phyloP scores from a whole-genome alignment of 192 early-diverging fungal species.

The Coemansia sp. region DNA sequence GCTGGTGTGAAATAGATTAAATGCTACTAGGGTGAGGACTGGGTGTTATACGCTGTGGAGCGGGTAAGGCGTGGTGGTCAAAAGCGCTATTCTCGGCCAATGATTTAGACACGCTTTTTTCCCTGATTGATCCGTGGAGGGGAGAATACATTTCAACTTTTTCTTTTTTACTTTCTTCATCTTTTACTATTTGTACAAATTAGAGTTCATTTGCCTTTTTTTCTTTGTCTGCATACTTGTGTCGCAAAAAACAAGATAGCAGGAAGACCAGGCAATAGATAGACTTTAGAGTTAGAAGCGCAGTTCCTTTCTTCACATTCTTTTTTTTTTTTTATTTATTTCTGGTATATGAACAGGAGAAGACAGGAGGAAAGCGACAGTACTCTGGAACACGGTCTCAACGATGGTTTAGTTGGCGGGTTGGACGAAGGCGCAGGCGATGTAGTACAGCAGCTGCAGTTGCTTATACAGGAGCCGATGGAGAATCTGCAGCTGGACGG shows the following conservation, averaged over 20 bases:
- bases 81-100: no score
- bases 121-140: not conserved
- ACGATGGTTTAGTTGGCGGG: not conserved
- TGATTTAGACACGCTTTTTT: no score
- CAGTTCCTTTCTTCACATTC: not conserved
- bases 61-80: no score
- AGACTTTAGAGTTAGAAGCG: not conserved
- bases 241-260: constrained; percentile 3
- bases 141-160: not conserved
- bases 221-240: not conserved
- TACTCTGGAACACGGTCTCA: not conserved
- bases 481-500: not conserved
- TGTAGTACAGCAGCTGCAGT: constrained; percentile 40
- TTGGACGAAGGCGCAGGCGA: constrained; percentile 12
- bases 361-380: not conserved
- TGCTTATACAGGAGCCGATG: constrained; percentile 21
- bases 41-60: no score
- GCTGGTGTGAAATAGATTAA: no score
- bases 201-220: not conserved
- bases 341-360: constrained; percentile 13
- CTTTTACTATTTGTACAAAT: not conserved
- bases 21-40: no score
- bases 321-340: not conserved
- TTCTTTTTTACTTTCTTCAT: not conserved
- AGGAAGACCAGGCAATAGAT: not conserved